Evolutionary conservation across 2,329 filamentous ascomycete species (phyloP), one percentile per base, ranked within the genome.

Genomic region (Fusarium dimerum): DNA sequence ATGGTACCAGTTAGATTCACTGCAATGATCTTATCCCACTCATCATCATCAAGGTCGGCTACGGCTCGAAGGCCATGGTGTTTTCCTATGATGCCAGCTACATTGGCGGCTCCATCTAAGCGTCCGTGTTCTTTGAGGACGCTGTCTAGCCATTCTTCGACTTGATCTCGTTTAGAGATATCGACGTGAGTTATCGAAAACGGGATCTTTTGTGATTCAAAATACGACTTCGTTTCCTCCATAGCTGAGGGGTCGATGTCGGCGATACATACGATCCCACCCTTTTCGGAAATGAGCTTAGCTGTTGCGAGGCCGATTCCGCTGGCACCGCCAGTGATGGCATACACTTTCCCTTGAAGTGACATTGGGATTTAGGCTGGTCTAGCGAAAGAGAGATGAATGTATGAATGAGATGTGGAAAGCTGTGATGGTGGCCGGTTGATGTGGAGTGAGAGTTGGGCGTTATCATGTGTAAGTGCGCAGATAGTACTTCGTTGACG

Each of bases 81-180:
- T 57, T 71, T 73, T 43, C 76, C 77, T 56, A 79, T 77, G 41
- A 82, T 70, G 12, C 80, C 79, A 5, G 82, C 82, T 9, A 81
- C 73, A 48, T 85, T 84, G 11, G 77, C 80, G 17, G 80, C 79
- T 5, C 80, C 77, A 59, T 83, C 78, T 9, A 84, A 73, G 47
- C 75, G 75, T 5, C 81, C 81, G 47, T 79, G 79, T 32, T 71
- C 71, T n/a, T 70, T 59, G n/a, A 83, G 65, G 11, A 76, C 73
- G 44, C 64, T 66, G 7, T 70, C 66, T 43, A 82, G 75, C 80
- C 80, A 83, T 17, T 61, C 61, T 30, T 84, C 78, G 10, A 83
- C 80, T 29, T 80, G 70, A 6, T 66, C 60, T 45, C 73, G 71
- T 47, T 75, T 72, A 30, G 75, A 76, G 15, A 83, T 70, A 52